Percentiles rank a stretch among this genome's conserved stretches.
phyloP scores from a whole-genome alignment of 2,329 filamentous ascomycete species.

The Fusarium nelsonii region DNA sequence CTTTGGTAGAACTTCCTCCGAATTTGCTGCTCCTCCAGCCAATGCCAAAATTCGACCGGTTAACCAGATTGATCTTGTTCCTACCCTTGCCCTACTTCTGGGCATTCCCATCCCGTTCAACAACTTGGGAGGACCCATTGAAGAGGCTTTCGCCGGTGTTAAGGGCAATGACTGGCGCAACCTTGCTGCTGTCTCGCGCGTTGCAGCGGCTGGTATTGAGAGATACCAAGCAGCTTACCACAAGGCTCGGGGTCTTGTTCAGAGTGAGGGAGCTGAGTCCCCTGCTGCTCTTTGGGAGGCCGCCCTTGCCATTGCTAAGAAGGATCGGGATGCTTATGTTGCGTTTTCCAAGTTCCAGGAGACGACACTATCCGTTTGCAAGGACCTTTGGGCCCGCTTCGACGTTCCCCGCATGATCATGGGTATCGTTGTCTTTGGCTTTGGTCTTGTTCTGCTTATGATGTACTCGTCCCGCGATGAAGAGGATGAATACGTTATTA shows the following conservation, averaged over 20 bases:
- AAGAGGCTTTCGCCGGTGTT: constrained; percentile 86
- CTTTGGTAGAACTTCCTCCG: constrained; percentile 81
- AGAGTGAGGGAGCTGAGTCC: constrained; percentile 61
- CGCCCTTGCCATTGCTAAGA: constrained; percentile 58
- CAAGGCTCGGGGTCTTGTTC: constrained; percentile 74
- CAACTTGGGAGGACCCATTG: constrained; percentile 91
- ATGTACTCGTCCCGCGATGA: constrained; percentile 76
- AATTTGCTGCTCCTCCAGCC: constrained; percentile 68
- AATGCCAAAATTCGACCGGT: constrained; percentile 82
- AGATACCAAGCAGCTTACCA: constrained; percentile 90
- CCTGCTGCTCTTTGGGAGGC: constrained; percentile 61
- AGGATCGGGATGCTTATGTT: constrained; percentile 59
- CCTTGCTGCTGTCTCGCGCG: constrained; percentile 79
- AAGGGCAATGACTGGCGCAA: constrained; percentile 79
- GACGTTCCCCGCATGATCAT: constrained; percentile 87
- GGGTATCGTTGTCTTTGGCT: constrained; percentile 78
- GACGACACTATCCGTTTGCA: constrained; percentile 82
- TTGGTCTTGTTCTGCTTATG: constrained; percentile 75
- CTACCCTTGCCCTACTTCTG: constrained; percentile 87
- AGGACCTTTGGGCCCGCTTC: constrained; percentile 90
- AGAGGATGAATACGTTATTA: constrained; percentile 66
- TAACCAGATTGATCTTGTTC: constrained; percentile 94
- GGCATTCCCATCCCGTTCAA: constrained; percentile 97
- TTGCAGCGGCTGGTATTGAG: constrained; percentile 87
- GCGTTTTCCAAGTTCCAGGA: constrained; percentile 80